These are phyloP conservation scores for Euphorbia tirucalli DNA, from an alignment of 345 rosid genomes.

Conservation along the genomic window DNA sequence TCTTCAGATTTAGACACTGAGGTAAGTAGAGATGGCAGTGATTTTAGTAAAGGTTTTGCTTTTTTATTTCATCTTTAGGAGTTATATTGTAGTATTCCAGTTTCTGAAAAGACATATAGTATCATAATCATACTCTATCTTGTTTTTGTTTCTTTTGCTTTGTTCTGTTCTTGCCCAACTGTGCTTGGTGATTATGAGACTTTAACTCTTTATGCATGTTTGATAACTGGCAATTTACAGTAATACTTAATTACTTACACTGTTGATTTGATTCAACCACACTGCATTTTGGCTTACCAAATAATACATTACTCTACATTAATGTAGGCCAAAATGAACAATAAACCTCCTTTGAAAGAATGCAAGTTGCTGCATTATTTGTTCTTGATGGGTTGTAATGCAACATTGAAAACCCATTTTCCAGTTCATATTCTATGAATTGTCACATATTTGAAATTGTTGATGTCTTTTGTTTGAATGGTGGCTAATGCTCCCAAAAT, in stretches of 20 bases:
- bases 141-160: constrained; percentile 13
- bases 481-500: not conserved
- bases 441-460: not conserved
- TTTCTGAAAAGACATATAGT: constrained; percentile 2
- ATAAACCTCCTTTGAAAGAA: not conserved
- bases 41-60: not conserved
- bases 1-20: constrained; percentile 58
- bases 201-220: not conserved
- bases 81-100: too few species aligned
- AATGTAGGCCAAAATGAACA: not conserved
- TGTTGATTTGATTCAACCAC: not conserved
- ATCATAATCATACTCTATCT: not conserved
- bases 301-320: not conserved
- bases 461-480: not conserved
- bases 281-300: not conserved
- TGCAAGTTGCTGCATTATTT: not conserved
- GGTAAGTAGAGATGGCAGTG: constrained; percentile 39
- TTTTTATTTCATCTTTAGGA: not conserved
- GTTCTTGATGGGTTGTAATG: not conserved
- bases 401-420: not conserved
- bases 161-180: too few species aligned
- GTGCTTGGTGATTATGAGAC: not conserved
- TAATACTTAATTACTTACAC: not conserved
- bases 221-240: not conserved
- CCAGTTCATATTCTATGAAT: not conserved